These are phyloP conservation scores for Coprinopsis strossmayeri DNA, from an alignment of 768 basidiomycete genomes.

Conservation along the genomic window DNA sequence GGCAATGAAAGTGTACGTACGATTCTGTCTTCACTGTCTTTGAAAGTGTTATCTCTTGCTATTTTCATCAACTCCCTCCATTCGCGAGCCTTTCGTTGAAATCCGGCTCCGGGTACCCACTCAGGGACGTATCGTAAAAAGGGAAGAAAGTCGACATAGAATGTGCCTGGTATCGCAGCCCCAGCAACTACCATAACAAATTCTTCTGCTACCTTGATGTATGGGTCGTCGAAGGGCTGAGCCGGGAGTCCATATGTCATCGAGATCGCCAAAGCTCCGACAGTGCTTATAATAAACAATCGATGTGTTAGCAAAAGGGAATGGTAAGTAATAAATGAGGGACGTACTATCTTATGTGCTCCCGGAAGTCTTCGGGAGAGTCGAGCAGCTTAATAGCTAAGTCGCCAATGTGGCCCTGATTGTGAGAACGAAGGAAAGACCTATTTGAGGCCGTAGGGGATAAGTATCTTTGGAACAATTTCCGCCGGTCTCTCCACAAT, in stretches of 20 bases:
- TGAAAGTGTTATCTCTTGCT: conserved; percentile 30
- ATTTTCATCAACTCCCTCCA: conserved; percentile 31
- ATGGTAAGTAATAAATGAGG: no score
- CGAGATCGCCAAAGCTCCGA: conserved; percentile 47
- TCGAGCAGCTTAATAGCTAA: conserved; percentile 7
- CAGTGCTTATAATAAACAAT: conserved; percentile 21
- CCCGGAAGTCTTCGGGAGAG: conserved; percentile 1
- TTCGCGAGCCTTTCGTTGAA: conserved; percentile 37
- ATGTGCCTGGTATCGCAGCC: conserved; percentile 13
- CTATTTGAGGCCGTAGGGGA: background rate
- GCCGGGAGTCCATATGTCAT: conserved; percentile 48
- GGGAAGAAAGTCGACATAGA: conserved; percentile 32
- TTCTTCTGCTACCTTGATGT: conserved; percentile 30
- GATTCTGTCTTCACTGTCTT: conserved; percentile 14
- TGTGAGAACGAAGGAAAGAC: no score
- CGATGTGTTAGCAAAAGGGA: no score
- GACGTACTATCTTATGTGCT: conserved; percentile 9
- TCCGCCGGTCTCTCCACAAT: conserved; percentile 7
- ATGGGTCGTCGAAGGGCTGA: conserved; percentile 35
- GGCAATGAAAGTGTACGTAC: conserved; percentile 8
- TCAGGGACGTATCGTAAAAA: conserved; percentile 33
- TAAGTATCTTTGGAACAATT: conserved; percentile 3
- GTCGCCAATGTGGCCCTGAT: no score
- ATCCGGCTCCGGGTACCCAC: conserved; percentile 53
- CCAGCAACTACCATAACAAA: conserved; percentile 24